Evolutionary conservation across 345 rosid species (phyloP).

Genomic region (Eucalyptus viminalis): DNA sequence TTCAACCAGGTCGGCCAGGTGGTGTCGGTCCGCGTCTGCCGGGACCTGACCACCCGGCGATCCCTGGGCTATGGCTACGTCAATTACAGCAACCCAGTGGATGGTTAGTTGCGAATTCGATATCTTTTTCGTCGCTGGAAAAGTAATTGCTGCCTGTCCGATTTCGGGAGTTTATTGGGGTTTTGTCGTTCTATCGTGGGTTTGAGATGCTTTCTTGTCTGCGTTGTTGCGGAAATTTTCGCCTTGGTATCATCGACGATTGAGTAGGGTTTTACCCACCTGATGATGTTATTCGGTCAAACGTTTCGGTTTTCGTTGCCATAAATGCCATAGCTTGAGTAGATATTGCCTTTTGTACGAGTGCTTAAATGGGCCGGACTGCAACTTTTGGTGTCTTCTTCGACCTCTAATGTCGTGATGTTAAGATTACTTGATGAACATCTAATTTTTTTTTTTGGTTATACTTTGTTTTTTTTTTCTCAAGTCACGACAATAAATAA

Average conservation of each 20-base stretch:
- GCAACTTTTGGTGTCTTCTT: not conserved
- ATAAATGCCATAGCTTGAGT: not conserved
- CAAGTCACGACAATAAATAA: not conserved
- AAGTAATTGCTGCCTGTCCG: not conserved
- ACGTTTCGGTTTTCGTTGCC: not conserved
- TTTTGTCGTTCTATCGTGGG: not conserved
- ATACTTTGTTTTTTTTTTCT: not conserved
- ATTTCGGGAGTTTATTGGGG: not conserved
- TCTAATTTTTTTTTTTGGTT: not conserved
- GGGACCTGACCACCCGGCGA: slow-evolving; percentile 63
- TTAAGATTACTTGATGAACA: not conserved
- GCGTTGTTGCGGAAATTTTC: not conserved
- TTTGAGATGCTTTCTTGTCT: not conserved
- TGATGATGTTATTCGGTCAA: not conserved
- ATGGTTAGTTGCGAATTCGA: slow-evolving; percentile 31
- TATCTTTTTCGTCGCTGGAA: not conserved
- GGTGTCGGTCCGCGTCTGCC: slow-evolving; percentile 71
- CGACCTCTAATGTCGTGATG: not conserved
- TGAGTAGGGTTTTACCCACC: not conserved
- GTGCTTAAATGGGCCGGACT: not conserved
- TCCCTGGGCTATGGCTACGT: slow-evolving; percentile 94
- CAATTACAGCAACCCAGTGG: slow-evolving; percentile 57
- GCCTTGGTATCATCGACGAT: not conserved
- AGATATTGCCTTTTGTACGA: not conserved
- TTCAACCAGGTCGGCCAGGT: slow-evolving; percentile 81